phyloP scores from a whole-genome alignment of 495 filamentous ascomycete genomes.

The Glarea lozoyensis region DNA sequence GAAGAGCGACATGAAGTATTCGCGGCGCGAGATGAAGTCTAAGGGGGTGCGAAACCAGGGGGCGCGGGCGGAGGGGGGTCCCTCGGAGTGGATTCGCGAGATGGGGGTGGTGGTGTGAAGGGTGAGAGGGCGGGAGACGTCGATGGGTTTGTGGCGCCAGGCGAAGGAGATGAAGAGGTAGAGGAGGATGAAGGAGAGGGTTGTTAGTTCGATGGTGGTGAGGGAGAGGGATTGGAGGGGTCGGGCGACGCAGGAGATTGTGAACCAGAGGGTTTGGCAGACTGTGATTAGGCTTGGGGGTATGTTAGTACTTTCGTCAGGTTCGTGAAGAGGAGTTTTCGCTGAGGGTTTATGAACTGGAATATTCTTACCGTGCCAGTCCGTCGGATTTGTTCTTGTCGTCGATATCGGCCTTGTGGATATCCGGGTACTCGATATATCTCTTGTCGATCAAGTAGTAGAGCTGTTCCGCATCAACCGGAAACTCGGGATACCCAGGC shows the following conservation, averaged over 20 bases:
- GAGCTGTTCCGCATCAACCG: slow-evolving; percentile 27
- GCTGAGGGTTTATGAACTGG: background rate
- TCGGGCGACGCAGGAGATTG: slow-evolving; percentile 1
- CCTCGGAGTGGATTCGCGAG: slow-evolving; percentile 2
- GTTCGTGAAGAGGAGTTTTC: background rate
- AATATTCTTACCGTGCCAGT: slow-evolving; percentile 6
- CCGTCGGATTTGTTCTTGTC: slow-evolving; percentile 26
- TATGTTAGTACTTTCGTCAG: no score
- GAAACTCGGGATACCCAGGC: slow-evolving; percentile 20
- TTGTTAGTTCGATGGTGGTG: slow-evolving; percentile 5
- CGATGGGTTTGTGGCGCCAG: slow-evolving; percentile 6
- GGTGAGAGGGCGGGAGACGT: background rate
- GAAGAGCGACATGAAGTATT: background rate
- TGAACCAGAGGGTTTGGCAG: slow-evolving; percentile 7
- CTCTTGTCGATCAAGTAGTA: slow-evolving; percentile 22
- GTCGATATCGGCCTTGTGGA: slow-evolving; percentile 19
- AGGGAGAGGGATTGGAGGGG: background rate
- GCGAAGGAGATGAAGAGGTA: background rate
- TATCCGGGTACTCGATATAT: slow-evolving; percentile 3
- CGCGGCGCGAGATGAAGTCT: slow-evolving; percentile 11
- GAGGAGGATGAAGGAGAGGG: background rate
- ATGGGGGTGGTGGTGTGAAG: background rate
- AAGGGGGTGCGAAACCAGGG: slow-evolving; percentile 4
- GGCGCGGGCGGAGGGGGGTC: background rate
- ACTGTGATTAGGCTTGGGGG: background rate